Base-by-base conservation (phyloP, 108 stramenopile species). In the Skeletonema menzelii region DNA sequence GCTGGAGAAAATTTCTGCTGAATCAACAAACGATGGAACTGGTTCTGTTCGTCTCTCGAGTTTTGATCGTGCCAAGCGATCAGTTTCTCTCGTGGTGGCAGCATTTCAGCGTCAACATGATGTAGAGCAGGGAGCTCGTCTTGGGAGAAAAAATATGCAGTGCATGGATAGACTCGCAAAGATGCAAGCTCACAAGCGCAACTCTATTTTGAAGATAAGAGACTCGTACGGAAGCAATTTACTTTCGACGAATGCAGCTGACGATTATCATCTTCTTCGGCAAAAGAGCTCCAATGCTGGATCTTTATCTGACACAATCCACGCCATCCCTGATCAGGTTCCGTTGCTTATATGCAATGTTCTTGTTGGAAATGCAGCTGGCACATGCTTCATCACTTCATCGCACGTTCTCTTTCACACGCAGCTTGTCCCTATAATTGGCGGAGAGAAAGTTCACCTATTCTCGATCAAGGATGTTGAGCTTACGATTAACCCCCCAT, bases 111-210 rank as follows among this genome's bases (percentile, higher is more conserved):
- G 73, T 28, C 95, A 96, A 70, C 84, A 93, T 70, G 95, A 96
- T 76, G 83, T 91, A 53, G 95, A 96, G 64, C 85, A 89, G 63
- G 79, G 85, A 4, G 88, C 90, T 46, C 82, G 95, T 20, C 72
- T 96, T 15, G 92, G 87, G 4, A 82, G 95, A 26, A 96, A 96
- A 65, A 96, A 96, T 72, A 64, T 86, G 53, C 95, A 96, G 67
- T 87, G 92, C 13, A 93, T 96, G 91, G 95, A 96, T 69, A 85
- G 95, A 12, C 68, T 96, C 34, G 89, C 92, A 2, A 89, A 87
- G 56, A 89, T 96, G 89, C 89, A 91, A 64, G 83, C 85, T 8
- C 91, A 94, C 75, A 89, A 93, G 58, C 72, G 86, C 14, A 78
- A 73, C 27, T 81, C 83, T 59, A 80, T 95, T 27, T 69, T 68